These are phyloP conservation scores for Chondrostereum purpureum DNA, from an alignment of 1,284 basidiomycete genomes.

Conservation along the genomic window DNA sequence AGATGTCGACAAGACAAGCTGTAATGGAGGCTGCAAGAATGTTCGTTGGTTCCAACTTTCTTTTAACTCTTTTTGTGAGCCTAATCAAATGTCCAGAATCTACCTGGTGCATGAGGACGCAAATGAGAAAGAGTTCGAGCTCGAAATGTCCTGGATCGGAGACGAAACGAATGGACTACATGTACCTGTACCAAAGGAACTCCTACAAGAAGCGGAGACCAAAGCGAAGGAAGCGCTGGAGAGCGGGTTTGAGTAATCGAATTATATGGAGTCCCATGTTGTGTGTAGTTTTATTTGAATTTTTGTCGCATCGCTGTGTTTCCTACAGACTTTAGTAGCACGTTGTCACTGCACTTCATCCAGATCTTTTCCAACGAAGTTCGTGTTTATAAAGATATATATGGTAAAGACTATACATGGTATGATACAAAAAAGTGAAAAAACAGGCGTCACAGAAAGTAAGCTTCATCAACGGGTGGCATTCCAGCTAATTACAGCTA, in stretches of 20 bases:
- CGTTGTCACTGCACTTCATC: too few relatives aligned
- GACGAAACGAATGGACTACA: conserved; percentile 81
- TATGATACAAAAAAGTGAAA: too few relatives aligned
- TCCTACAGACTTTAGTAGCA: too few relatives aligned
- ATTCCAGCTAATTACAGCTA: too few relatives aligned
- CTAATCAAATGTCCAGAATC: conserved; percentile 52
- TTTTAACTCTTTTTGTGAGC: neutral
- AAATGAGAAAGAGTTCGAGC: conserved; percentile 97
- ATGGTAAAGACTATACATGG: too few relatives aligned
- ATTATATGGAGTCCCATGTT: too few relatives aligned
- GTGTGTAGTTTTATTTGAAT: too few relatives aligned
- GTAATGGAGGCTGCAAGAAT: conserved; percentile 92
- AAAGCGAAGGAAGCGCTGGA: conserved; percentile 88
- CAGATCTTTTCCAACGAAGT: too few relatives aligned
- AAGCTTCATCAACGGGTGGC: too few relatives aligned
- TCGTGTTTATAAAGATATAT: too few relatives aligned
- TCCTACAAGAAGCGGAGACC: conserved; percentile 81
- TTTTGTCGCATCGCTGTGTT: too few relatives aligned
- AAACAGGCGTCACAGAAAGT: too few relatives aligned
- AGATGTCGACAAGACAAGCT: conserved; percentile 78
- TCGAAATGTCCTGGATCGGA: conserved; percentile 97
- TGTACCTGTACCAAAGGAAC: conserved; percentile 76
- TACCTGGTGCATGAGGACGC: conserved; percentile 96
- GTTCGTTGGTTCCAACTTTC: conserved; percentile 42
- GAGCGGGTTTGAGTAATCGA: conserved; percentile 33